A percentile compares a stretch with the other conserved stretches of the same genome.
Conservation (phyloP, 495 filamentous ascomycete species). For the Aspergillus hancockii region DNA sequence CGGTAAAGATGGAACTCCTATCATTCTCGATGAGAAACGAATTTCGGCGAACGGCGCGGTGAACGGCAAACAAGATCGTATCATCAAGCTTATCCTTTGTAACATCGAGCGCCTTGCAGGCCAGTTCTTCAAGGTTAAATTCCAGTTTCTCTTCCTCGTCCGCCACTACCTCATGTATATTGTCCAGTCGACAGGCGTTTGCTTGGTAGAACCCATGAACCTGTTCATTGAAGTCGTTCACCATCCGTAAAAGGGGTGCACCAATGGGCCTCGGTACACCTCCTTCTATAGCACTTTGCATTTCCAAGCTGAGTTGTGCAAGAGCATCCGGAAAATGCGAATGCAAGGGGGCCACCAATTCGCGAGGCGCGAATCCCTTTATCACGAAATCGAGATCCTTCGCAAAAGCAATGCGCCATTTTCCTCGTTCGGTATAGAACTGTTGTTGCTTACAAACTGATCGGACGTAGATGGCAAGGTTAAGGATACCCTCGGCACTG, state of each 20-base stretch:
- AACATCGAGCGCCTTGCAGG: slow-evolving; percentile 50
- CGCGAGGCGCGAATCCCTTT: slow-evolving; percentile 59
- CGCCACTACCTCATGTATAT: slow-evolving; percentile 47
- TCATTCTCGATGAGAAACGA: slow-evolving; percentile 52
- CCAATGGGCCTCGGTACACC: slow-evolving; percentile 44
- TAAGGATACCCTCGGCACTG: slow-evolving; percentile 42
- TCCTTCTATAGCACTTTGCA: slow-evolving; percentile 42
- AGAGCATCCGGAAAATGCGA: slow-evolving; percentile 60
- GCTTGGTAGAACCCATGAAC: slow-evolving; percentile 39
- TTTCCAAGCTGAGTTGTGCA: slow-evolving; percentile 40
- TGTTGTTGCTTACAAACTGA: slow-evolving; percentile 62
- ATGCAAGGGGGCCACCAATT: slow-evolving; percentile 58
- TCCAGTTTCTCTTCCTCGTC: slow-evolving; percentile 48
- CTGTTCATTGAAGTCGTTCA: slow-evolving; percentile 33
- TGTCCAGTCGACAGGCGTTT: slow-evolving; percentile 53
- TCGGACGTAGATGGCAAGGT: slow-evolving; percentile 69
- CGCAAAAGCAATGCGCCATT: slow-evolving; percentile 62
- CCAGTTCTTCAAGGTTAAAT: slow-evolving; percentile 64
- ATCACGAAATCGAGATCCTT: slow-evolving; percentile 60
- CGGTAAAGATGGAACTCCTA: slow-evolving; percentile 40
- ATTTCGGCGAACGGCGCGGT: slow-evolving; percentile 51
- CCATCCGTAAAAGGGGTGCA: slow-evolving; percentile 34
- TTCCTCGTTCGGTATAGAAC: slow-evolving; percentile 71
- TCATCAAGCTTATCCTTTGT: slow-evolving; percentile 45
- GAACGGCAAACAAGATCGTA: slow-evolving; percentile 66